phyloP scores from a whole-genome alignment of 2,329 filamentous ascomycete genomes.

The Dactylellina haptotyla region DNA sequence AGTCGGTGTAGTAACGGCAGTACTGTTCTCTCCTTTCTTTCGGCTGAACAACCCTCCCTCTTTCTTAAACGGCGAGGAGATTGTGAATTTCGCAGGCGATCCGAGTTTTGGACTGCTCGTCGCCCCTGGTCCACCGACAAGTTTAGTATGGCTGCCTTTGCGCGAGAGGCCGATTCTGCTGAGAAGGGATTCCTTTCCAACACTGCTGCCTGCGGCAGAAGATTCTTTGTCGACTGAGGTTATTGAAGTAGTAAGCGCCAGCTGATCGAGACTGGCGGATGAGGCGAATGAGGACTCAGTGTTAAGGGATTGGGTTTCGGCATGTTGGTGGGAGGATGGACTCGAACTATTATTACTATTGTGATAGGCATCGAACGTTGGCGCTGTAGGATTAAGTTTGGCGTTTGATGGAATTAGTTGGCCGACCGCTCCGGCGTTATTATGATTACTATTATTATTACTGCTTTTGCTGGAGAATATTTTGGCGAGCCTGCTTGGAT shows the following conservation, averaged over 20 bases:
- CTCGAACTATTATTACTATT: conserved; percentile 19
- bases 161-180: conserved; percentile 56
- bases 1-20: conserved; percentile 40
- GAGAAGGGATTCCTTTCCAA: conserved; percentile 51
- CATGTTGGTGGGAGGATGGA: conserved; percentile 40
- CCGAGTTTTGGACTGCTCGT: conserved; percentile 55
- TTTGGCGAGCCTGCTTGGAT: conserved; percentile 43
- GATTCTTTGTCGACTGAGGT: conserved; percentile 52
- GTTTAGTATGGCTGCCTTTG: conserved; percentile 55
- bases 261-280: conserved; percentile 46
- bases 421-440: conserved; percentile 57
- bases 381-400: conserved; percentile 85
- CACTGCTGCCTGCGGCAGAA: conserved; percentile 39
- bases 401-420: conserved; percentile 64
- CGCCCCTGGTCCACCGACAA: conserved; percentile 32
- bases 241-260: conserved; percentile 31
- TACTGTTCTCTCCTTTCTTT: conserved; percentile 53
- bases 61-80: conserved; percentile 57
- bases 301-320: conserved; percentile 47
- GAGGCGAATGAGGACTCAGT: conserved; percentile 50
- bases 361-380: conserved; percentile 72
- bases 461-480: conserved; percentile 51
- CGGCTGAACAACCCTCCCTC: conserved; percentile 56
- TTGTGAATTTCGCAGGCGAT: conserved; percentile 57
- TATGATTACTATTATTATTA: conserved; percentile 57